These are phyloP conservation scores for Betula pendula DNA, from an alignment of 306 rosid genomes.

Conservation along the genomic window DNA sequence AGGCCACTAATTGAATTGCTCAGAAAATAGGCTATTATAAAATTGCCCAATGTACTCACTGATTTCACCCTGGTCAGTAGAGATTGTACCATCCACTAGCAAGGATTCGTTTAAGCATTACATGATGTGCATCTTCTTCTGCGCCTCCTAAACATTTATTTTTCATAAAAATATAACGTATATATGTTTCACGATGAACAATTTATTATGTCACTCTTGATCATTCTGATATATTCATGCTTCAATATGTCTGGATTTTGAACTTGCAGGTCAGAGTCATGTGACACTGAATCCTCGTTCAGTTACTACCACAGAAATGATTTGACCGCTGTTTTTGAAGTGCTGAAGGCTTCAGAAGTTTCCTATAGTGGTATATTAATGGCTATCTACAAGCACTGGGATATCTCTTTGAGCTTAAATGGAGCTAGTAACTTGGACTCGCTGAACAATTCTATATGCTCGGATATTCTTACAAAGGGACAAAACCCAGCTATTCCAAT, in stretches of 20 bases:
- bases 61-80: no score
- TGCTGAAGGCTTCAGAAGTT: slow-evolving; percentile 59
- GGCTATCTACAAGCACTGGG: slow-evolving; percentile 75
- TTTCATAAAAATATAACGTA: neutral
- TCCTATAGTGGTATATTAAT: slow-evolving; percentile 55
- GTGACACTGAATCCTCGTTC: slow-evolving; percentile 55
- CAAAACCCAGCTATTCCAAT: slow-evolving; percentile 35
- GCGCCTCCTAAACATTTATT: neutral
- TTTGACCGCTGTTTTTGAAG: slow-evolving; percentile 61
- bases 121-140: neutral
- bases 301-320: slow-evolving; percentile 81
- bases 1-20: no score
- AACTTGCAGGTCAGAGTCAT: slow-evolving; percentile 75
- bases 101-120: no score
- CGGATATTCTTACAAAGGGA: slow-evolving; percentile 27
- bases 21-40: no score
- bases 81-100: no score
- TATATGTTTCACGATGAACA: neutral
- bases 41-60: no score
- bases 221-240: slow-evolving; percentile 25
- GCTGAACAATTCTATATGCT: slow-evolving; percentile 32
- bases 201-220: slow-evolving; percentile 16
- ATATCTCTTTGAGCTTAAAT: slow-evolving; percentile 39
- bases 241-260: slow-evolving; percentile 35
- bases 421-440: slow-evolving; percentile 34